Evolutionary conservation across 1,139 yeast species (phyloP).

Genomic region (Scheffersomyces insectosa): DNA sequence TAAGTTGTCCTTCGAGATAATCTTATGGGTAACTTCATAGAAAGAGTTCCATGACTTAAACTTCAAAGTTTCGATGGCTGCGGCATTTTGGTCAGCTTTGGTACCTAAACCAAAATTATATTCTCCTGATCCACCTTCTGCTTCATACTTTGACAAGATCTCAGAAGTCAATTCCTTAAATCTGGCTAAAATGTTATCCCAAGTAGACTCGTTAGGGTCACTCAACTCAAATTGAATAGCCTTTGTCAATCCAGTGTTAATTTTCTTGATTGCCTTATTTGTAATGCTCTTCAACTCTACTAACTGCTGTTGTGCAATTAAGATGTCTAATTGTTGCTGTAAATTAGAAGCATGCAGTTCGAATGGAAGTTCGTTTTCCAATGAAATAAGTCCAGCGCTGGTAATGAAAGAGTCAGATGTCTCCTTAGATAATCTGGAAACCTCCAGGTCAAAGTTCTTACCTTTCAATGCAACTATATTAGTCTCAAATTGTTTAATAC

Average conservation of each 20-base stretch:
- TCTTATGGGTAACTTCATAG: constrained; percentile 58
- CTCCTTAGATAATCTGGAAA: constrained; percentile 8
- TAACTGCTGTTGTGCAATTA: constrained; percentile 40
- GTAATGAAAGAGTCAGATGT: constrained; percentile 17
- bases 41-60: constrained; percentile 67
- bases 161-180: constrained; percentile 45
- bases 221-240: constrained; percentile 35
- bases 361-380: constrained; percentile 22
- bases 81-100: constrained; percentile 37
- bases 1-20: constrained; percentile 58
- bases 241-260: constrained; percentile 41
- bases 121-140: constrained; percentile 14
- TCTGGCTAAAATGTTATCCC: constrained; percentile 59
- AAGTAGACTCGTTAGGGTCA: constrained; percentile 50
- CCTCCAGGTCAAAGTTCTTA: constrained; percentile 6
- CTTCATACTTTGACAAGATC: constrained; percentile 18
- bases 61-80: constrained; percentile 44
- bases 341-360: constrained; percentile 16
- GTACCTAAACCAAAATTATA: constrained; percentile 71
- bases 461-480: constrained; percentile 8
- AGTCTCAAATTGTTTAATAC: constrained; percentile 4
- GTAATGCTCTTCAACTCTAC: constrained; percentile 46
- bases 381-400: constrained; percentile 23
- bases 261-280: constrained; percentile 39
- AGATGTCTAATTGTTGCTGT: constrained; percentile 20